Percentiles rank a stretch among this genome's conserved stretches.
phyloP scores from a whole-genome alignment of 345 rosid genomes.

The Lepidium aucheri region DNA sequence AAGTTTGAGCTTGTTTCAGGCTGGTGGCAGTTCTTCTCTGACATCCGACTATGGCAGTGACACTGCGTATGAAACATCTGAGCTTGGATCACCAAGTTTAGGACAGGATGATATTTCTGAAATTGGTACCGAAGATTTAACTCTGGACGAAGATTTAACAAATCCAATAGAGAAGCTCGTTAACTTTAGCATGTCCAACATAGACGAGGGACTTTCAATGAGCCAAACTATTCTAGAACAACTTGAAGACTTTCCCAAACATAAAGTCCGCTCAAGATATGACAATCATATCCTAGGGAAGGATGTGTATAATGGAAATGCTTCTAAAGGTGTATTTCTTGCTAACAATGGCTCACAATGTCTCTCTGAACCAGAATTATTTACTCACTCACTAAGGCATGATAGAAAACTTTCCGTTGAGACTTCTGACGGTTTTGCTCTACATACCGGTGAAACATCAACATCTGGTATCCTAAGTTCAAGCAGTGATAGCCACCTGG shows the following conservation, averaged over 20 bases:
- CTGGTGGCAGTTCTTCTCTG: conserved; percentile 61
- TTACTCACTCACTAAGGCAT: conserved; percentile 46
- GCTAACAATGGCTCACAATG: conserved; percentile 46
- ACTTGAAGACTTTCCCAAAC: conserved; percentile 77
- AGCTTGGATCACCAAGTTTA: conserved; percentile 71
- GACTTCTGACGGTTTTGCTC: conserved; percentile 61
- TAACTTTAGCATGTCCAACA: conserved; percentile 81
- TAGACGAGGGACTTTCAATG: conserved; percentile 93
- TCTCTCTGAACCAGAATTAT: conserved; percentile 53
- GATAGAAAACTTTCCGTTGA: conserved; percentile 59
- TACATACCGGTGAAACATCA: conserved; percentile 60
- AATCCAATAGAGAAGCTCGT: conserved; percentile 83
- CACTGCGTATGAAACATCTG: conserved; percentile 89
- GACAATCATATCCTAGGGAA: conserved; percentile 38
- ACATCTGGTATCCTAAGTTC: conserved; percentile 54
- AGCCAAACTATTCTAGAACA: conserved; percentile 92
- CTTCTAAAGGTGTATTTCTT: conserved; percentile 41
- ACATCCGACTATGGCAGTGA: conserved; percentile 95
- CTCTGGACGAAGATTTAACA: conserved; percentile 68
- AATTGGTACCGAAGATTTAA: conserved; percentile 55
- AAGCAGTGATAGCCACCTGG: conserved; percentile 50
- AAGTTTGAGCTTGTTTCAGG: conserved; percentile 42
- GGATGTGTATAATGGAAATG: conserved; percentile 47
- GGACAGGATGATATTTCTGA: conserved; percentile 65
- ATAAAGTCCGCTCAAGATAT: conserved; percentile 46